A percentile compares a stretch with the other conserved stretches of the same genome.
Conservation (phyloP, 768 basidiomycete genomes). For the Scleroderma citrinum region DNA sequence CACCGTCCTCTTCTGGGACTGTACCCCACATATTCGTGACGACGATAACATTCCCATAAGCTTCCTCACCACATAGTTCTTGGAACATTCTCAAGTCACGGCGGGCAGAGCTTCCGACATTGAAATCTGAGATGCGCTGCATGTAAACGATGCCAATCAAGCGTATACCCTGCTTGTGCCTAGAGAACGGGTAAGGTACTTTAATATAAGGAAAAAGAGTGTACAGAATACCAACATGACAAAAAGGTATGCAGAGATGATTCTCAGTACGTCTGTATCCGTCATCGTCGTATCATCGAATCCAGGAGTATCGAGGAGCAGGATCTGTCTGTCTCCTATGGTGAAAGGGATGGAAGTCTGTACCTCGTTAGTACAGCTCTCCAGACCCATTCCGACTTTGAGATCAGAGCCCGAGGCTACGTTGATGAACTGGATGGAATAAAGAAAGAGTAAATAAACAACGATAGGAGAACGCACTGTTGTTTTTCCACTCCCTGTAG, state of each 20-base stretch:
- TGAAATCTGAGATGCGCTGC: slow-evolving; percentile 46
- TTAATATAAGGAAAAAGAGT: not conserved
- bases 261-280: slow-evolving; percentile 45
- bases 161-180: slow-evolving; percentile 30
- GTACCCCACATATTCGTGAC: slow-evolving; percentile 51
- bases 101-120: slow-evolving; percentile 42
- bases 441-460: no score
- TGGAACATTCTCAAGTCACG: slow-evolving; percentile 48
- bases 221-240: slow-evolving; percentile 19
- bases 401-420: slow-evolving; percentile 27
- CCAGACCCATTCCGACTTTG: slow-evolving; percentile 27
- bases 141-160: slow-evolving; percentile 48
- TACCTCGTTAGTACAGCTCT: slow-evolving; percentile 32
- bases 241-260: slow-evolving; percentile 41
- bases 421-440: slow-evolving; percentile 31
- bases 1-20: slow-evolving; percentile 31
- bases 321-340: slow-evolving; percentile 32
- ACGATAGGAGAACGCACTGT: slow-evolving; percentile 18
- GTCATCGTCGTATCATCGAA: slow-evolving; percentile 51
- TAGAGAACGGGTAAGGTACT: slow-evolving; percentile 7
- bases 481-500: slow-evolving; percentile 31
- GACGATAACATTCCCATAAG: slow-evolving; percentile 45
- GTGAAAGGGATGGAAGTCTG: slow-evolving; percentile 24
- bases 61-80: slow-evolving; percentile 46
- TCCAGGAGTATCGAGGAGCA: slow-evolving; percentile 56